Evolutionary conservation across 2,329 filamentous ascomycete species (phyloP).

Genomic region (Pseudogymnoascus sp.): DNA sequence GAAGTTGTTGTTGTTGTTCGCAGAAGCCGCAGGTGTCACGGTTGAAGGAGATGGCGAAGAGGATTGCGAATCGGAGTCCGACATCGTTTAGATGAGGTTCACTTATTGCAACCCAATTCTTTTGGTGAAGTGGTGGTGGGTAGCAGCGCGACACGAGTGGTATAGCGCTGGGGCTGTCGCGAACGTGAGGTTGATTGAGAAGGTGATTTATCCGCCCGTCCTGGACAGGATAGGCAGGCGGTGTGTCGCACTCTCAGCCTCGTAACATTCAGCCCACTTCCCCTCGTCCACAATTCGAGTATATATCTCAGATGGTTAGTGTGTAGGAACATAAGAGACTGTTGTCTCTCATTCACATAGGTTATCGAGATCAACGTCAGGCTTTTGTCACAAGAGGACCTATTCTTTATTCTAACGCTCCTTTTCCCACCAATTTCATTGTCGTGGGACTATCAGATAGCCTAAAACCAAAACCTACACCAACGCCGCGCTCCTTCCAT

Average conservation of each 20-base stretch:
- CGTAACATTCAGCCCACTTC: not conserved
- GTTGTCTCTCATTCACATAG: not conserved
- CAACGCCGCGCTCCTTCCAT: not conserved
- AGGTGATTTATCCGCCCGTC: not conserved
- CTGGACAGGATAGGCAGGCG: constrained; percentile 3
- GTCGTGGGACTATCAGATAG: not conserved
- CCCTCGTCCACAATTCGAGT: not conserved
- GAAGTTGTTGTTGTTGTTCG: not conserved
- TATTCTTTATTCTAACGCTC: not conserved
- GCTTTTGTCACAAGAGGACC: not conserved
- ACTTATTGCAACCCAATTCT: not conserved
- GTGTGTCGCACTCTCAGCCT: not conserved
- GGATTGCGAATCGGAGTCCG: not conserved
- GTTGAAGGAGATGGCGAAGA: not conserved
- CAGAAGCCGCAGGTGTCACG: not conserved
- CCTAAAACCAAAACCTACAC: not conserved
- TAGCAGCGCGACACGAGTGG: not conserved
- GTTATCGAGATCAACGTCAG: not conserved
- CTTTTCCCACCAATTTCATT: not conserved
- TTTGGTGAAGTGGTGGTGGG: not conserved
- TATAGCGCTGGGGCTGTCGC: not conserved
- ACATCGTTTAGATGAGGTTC: not conserved
- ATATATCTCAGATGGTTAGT: not conserved
- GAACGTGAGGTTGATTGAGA: constrained; percentile 2
- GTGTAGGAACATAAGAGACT: not conserved